Evolutionary conservation across 1,284 basidiomycete genomes (phyloP).

Genomic region (Sporisorium scitamineum): DNA sequence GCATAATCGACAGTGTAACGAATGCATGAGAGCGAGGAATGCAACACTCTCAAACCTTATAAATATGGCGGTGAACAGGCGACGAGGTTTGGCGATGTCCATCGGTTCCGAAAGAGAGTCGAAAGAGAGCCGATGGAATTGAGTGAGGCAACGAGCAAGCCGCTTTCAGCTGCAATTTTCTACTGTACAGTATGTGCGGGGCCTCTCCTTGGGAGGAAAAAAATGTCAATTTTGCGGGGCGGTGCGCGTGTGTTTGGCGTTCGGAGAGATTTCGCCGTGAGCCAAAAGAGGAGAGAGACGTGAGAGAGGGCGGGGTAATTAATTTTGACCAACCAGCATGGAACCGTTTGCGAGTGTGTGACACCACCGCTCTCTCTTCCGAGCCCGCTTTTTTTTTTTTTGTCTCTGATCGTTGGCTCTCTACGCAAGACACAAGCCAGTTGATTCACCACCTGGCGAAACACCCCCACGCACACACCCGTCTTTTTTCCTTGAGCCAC

Average conservation of each 20-base stretch:
- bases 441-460: no score
- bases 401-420: background rate
- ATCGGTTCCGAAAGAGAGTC: background rate
- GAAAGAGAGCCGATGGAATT: background rate
- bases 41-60: background rate
- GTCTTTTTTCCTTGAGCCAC: no score
- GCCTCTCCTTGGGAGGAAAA: background rate
- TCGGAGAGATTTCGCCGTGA: background rate
- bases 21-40: no score
- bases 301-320: constrained; percentile 8
- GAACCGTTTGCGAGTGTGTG: no score
- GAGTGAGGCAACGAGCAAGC: no score
- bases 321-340: no score
- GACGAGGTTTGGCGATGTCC: background rate
- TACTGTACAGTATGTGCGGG: no score
- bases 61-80: background rate
- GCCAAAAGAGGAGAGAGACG: no score
- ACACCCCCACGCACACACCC: no score
- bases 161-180: constrained; percentile 12
- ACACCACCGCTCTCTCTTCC: no score
- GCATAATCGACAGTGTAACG: no score
- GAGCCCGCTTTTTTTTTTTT: background rate
- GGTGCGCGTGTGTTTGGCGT: no score
- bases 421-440: background rate
- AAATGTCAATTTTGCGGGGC: background rate